Evolutionary conservation across 2,329 filamentous ascomycete genomes (phyloP), one percentile per base, ranked within the genome.

Genomic region (Nothopassalora personata): DNA sequence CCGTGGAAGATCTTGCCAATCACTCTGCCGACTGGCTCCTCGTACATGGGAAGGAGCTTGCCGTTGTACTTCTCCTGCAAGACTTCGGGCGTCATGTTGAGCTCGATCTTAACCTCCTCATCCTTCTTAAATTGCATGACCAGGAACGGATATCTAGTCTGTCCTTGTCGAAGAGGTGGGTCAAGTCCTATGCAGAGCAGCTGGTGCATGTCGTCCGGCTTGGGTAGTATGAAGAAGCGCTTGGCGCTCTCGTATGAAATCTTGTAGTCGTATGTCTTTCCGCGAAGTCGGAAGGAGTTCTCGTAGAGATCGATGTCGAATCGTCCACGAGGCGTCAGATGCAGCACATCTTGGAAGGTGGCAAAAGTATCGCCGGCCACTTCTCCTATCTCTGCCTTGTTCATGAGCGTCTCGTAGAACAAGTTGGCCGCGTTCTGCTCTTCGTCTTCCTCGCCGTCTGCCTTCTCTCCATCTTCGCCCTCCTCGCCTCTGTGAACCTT

Each of bases 241-340:
- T 99, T 99, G 78, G 97, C 91, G 53, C 88, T 86, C 59, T 97
- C 90, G 77, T 97, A 99, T 74, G 97, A 91, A 66, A 99, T 97
- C 83, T 99, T 99, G 85, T 99, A 99, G 79, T 99, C 95, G 80
- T 99, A 99, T 27, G 94, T 99, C 79, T 99, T 99, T 71, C 94
- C 94, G 66, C 94, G 93, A 62, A 99, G 83, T 63, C 94, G 89
- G 83, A 99, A 97, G 1, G 94, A 97, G 15, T 86, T 88, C 76
- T 97, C 94, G 83, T 99, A 99, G 89, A 99, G 96, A 75, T 99
- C 94, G 78, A 99, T 96, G 75, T 97, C 94, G 82, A 99, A 99
- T 67, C 94, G 93, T 74, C 94, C 95, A 89, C 94, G 90, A 64
- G 94, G 94, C 11, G 94, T 99, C 71, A 99, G 89, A 79, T 99